Evolutionary conservation across 495 filamentous ascomycete species (phyloP).

Genomic region (Pyrenula massariospora): DNA sequence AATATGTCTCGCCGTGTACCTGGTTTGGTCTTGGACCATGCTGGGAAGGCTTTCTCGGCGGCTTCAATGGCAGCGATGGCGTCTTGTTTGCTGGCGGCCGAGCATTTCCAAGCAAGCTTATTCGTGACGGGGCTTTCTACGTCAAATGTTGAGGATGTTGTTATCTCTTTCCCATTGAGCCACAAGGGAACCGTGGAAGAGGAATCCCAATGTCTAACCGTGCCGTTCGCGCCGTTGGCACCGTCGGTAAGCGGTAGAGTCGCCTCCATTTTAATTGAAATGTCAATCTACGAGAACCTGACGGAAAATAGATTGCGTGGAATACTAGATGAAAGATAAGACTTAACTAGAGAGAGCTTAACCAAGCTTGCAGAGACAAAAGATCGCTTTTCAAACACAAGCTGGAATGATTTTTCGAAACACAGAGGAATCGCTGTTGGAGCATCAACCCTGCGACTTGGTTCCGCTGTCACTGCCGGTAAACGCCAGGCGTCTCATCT

Average conservation of each 20-base stretch:
- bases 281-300: no score
- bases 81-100: constrained; percentile 49
- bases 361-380: background rate
- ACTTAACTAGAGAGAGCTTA: background rate
- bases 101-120: constrained; percentile 47
- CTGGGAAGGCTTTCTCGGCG: constrained; percentile 54
- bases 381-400: background rate
- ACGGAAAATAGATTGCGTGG: no score
- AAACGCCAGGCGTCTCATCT: background rate
- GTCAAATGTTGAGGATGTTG: constrained; percentile 43
- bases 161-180: constrained; percentile 57
- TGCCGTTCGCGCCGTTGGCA: background rate
- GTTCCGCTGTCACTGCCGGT: background rate
- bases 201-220: background rate
- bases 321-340: background rate
- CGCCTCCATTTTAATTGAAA: background rate
- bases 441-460: background rate
- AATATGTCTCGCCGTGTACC: constrained; percentile 58
- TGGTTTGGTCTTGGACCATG: constrained; percentile 59
- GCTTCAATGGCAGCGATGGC: constrained; percentile 51
- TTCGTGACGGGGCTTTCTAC: constrained; percentile 59
- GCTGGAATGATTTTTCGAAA: background rate
- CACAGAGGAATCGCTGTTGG: background rate
- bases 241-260: background rate
- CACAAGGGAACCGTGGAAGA: constrained; percentile 47